Percentiles rank a stretch among this genome's conserved stretches.
Conservation (phyloP, 192 early-diverging fungal species). For the Coemansia biformis region DNA sequence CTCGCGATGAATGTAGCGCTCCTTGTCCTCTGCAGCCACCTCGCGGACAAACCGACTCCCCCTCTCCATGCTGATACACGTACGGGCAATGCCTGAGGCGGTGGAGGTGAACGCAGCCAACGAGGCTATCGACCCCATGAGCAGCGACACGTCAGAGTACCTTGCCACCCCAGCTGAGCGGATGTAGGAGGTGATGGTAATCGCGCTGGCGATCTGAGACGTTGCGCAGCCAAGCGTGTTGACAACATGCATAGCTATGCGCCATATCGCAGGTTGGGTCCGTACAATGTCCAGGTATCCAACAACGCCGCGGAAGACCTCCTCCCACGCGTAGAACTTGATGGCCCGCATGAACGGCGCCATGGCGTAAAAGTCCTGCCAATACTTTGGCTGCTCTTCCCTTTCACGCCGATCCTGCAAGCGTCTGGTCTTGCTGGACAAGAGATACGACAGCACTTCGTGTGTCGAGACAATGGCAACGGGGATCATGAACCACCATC, state of each 20-base stretch:
- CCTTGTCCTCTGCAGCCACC: not conserved
- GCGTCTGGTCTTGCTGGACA: not conserved
- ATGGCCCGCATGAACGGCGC: conserved; percentile 55
- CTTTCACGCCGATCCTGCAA: conserved; percentile 1
- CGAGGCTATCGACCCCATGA: conserved; percentile 20
- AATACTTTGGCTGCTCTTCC: conserved; percentile 2
- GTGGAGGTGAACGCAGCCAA: conserved; percentile 9
- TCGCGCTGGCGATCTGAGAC: conserved; percentile 53
- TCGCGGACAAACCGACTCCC: conserved; percentile 1
- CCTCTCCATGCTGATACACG: not conserved
- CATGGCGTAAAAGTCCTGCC: conserved; percentile 3
- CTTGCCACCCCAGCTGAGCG: conserved; percentile 13
- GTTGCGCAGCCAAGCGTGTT: conserved; percentile 26
- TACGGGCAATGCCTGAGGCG: not conserved
- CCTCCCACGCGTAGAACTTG: conserved; percentile 63
- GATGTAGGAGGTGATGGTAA: conserved; percentile 57
- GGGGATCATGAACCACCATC: conserved; percentile 27
- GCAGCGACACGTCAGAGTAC: conserved; percentile 11
- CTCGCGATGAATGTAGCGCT: conserved; percentile 1
- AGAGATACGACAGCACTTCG: conserved; percentile 2
- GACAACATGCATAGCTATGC: conserved; percentile 7
- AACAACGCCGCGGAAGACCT: conserved; percentile 12
- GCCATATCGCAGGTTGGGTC: conserved; percentile 25
- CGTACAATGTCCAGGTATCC: conserved; percentile 3
- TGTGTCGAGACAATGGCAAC: conserved; percentile 10